Base-by-base conservation (phyloP, 371 early-diverging fungal genomes). In the Syncephalastrum racemosum region DNA sequence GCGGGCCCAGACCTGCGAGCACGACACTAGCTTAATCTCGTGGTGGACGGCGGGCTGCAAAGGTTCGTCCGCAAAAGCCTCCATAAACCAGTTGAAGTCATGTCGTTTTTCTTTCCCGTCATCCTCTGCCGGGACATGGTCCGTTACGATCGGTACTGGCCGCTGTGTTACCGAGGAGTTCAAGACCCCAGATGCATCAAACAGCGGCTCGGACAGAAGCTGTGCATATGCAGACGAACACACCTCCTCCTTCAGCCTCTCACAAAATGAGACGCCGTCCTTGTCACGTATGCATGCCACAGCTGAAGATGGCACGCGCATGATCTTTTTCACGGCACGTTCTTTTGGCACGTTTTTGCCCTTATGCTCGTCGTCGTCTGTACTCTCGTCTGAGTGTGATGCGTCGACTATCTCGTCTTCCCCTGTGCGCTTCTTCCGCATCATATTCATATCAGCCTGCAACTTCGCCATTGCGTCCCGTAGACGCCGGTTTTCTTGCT, bases 201-300 rank as follows among this genome's bases (percentile, higher is more conserved):
- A 79, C 12, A 79, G 60, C 0, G 72, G 71, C 22, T 79, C 80
- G 0, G 80, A 75, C 10, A 79, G 27, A 3, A 79, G 48, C 48
- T 68, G 76, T 4, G 70, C 59, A 19, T 65, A 75, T 4, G 75
- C 76, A 15, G 67, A 70, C n/a, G 72, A 68, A 27, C 80, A 79
- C 4, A 79, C 80, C 51, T 76, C 80, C 25, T 79, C 74, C 49
- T 74, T 74, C 6, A 79, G 47, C 36, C 70, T 44, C 46, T 69
- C 77, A 25, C 80, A 79, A 39, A 79, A 79, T 0, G 72, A 70
- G 1, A 76, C 58, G 4, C 80, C 76, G 27, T 75, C 70, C 50
- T 78, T 78, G 48, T 77, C 77, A 15, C 71, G 67, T 39, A 77
- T 70, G 50, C 77, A 77, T 16, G 62, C 71, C 0, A 66, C 68